Percentiles rank a stretch among this genome's conserved stretches.
Conservation (phyloP, 257 asterid genomes). For the Ilex aquifolium region DNA sequence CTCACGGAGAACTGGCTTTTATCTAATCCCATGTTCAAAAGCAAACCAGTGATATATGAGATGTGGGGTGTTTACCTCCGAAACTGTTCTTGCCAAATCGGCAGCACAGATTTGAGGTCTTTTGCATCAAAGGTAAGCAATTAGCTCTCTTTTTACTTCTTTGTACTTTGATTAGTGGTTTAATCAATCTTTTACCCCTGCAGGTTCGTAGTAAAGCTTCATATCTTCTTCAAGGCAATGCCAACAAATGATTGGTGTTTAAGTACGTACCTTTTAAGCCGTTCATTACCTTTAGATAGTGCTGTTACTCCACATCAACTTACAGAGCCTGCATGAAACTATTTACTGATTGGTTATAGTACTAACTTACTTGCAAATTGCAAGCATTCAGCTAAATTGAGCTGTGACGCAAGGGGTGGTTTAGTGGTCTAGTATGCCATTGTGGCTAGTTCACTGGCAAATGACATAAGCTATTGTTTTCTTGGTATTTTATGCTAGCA, state of each 20-base stretch:
- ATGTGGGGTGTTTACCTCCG: constrained; percentile 67
- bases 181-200: constrained; percentile 9
- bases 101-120: constrained; percentile 75
- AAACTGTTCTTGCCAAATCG: constrained; percentile 68
- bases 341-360: no score
- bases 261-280: background rate
- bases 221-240: constrained; percentile 76
- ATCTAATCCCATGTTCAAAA: constrained; percentile 34
- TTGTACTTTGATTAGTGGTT: background rate
- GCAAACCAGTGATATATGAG: constrained; percentile 32
- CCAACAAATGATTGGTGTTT: constrained; percentile 26
- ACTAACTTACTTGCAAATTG: background rate
- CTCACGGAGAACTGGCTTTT: constrained; percentile 77
- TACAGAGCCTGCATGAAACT: background rate
- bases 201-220: constrained; percentile 96
- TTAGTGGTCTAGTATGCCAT: background rate
- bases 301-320: background rate
- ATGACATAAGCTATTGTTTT: no score
- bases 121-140: constrained; percentile 70
- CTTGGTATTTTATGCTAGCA: background rate
- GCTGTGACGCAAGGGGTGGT: background rate
- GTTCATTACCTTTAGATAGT: background rate
- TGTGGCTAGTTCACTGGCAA: no score
- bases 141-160: background rate
- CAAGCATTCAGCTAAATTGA: background rate